Conservation (phyloP, 257 asterid species). For the Coffea canephora region DNA sequence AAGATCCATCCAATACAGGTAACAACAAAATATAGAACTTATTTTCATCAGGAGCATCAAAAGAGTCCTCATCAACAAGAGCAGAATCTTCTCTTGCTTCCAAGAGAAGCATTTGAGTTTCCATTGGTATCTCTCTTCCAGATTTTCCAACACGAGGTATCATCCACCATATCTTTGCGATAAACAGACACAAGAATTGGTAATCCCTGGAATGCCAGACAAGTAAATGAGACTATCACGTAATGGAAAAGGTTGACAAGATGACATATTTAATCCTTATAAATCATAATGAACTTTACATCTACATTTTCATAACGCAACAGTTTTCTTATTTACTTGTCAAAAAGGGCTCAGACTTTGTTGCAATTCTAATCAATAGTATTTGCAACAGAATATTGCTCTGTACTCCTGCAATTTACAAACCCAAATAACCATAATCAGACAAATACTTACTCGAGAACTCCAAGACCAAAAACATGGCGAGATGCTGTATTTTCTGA, state of each 20-base stretch:
- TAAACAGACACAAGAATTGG: constrained; percentile 59
- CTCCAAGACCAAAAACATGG: constrained; percentile 56
- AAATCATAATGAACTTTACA: background rate
- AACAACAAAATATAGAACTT: constrained; percentile 47
- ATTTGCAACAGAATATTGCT: background rate
- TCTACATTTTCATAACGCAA: too few species aligned
- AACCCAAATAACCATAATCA: too few species aligned
- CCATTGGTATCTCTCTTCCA: constrained; percentile 55
- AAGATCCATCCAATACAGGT: constrained; percentile 68
- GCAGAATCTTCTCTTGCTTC: constrained; percentile 47
- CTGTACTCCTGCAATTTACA: background rate
- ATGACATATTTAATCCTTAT: too few species aligned
- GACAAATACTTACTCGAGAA: constrained; percentile 42
- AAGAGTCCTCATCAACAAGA: background rate
- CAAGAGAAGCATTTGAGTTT: constrained; percentile 67
- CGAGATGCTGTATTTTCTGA: constrained; percentile 31
- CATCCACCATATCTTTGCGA: constrained; percentile 75
- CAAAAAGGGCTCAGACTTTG: too few species aligned
- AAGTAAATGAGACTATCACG: background rate
- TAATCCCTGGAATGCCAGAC: constrained; percentile 28
- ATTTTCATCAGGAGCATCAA: constrained; percentile 15
- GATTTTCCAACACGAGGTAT: constrained; percentile 62
- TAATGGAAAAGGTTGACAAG: too few species aligned
- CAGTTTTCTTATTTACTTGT: too few species aligned
- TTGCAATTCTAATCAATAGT: too few species aligned